Evolutionary conservation across 257 asterid species (phyloP).

Genomic region (Solanum chiquidenum): DNA sequence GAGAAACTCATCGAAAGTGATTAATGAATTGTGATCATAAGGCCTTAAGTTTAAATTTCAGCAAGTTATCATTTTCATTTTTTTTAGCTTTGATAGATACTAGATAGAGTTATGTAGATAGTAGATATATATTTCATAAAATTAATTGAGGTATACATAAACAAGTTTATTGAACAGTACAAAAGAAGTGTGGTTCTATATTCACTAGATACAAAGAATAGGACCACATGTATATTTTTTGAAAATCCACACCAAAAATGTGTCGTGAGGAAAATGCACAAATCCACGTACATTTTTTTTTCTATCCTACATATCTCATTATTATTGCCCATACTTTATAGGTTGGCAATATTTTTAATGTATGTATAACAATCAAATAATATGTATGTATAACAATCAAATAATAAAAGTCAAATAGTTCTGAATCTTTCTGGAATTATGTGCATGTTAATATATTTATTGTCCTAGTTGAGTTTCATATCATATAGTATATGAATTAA

Average conservation of each 20-base stretch:
- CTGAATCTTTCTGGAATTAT: not conserved
- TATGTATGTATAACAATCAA: not conserved
- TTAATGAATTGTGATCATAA: not conserved
- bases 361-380: not conserved
- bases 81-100: rapidly evolving
- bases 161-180: no score
- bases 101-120: not conserved
- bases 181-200: not conserved
- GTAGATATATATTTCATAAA: no score
- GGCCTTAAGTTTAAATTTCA: not conserved
- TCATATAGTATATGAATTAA: not conserved
- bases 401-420: not conserved
- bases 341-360: not conserved
- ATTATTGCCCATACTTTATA: not conserved
- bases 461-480: not conserved
- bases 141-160: not conserved
- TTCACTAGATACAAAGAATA: not conserved
- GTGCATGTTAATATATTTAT: not conserved
- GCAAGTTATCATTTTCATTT: not conserved
- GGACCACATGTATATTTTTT: not conserved
- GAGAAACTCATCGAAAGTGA: not conserved
- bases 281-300: not conserved
- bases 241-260: not conserved
- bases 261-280: not conserved
- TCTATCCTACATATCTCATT: no score